Base-by-base conservation (phyloP, 2,329 filamentous ascomycete species). In the Lasiodiplodia sp. region DNA sequence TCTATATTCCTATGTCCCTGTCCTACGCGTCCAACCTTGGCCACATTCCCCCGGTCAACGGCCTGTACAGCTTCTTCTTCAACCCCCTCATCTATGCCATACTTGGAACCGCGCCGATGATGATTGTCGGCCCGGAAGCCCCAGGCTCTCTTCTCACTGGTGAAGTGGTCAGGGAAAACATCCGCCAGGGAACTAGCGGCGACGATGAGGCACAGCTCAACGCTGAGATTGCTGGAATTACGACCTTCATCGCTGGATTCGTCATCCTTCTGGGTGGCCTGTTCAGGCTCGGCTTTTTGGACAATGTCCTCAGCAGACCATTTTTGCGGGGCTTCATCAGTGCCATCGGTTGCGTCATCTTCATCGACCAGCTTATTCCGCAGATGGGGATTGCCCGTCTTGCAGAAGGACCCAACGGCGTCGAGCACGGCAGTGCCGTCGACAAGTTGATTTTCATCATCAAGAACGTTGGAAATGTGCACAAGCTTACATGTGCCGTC, bases 1-100 rank as follows among this genome's bases (percentile, higher is more conserved):
- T 99, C 82, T 99, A 99, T 79, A 91, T 99, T 47, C 96, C 96
- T 64, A 97, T 99, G 94, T 92, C 94, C 0, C 87, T 99, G 16
- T 98, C 96, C 0, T 91, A 96, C 71, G 94, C 96, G 67, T 89
- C 93, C 51, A 98, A 98, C 76, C 89, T 99, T 52, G 94, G 92
- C 6, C 96, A 98, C 77, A 89, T 97, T 1, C 94, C 95, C 10
- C 92, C 96, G 0, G 94, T 98, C 75, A 95, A 97, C 76, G 96
- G 96, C 0, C 86, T 99, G 3, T 99, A 98, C 81, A 89, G 92
- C 18, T 98, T 97, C 78, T 92, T 96, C 71, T 93, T 98, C 82
- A 94, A 94, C 69, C 96, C 96, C 0, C 82, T 98, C 66, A 85
- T 97, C 40, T 99, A 99, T 79, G 94, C 94, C 1, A 83, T 98